Base-by-base conservation (phyloP, 1,139 yeast genomes). In the Taphrina pruni region DNA sequence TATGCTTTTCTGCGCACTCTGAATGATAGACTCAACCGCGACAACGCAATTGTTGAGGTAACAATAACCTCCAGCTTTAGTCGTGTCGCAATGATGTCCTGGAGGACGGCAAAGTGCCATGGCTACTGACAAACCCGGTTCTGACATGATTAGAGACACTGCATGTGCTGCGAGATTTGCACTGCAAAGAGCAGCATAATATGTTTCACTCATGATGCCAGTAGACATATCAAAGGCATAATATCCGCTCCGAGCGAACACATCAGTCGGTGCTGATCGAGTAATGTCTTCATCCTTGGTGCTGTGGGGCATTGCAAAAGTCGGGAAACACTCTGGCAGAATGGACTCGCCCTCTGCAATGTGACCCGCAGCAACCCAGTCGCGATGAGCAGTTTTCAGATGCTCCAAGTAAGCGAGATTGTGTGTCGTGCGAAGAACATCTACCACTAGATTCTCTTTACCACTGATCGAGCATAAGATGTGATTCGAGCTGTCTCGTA, bases 21-120 rank as follows among this genome's bases (percentile, higher is more conserved):
- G 8, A 2, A 52, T 17, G 12, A 61, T 6, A 2, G 21, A n/a
- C 50, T 48, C 41, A 21, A 36, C 58, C 1, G 58, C 66, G 21
- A 61, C 26, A n/a, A 52, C 57, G 36, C 51, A 43, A 8, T 61
- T 50, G 21, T 61, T 61, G 32, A 61, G 43, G 20, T 61, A 51
- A 20, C 66, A 61, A 43, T 61, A 61, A 2, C 66, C 66, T 9
- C 66, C 66, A 36, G 58, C 57, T 17, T 36, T 43, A 20, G 38
- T 39, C n/a, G 48, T 39, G 41, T 50, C 58, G 6, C 58, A 51
- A 26, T 61, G 66, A 26, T 61, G 66, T 17, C 66, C 66, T 2
- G 66, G 66, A 7, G 66, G 66, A 14, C 66, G 66, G 51, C 57
- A 50, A 9, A 61, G 50, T 1, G 66, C 66, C 45, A 61, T 35